Base-by-base conservation (phyloP, 148 eudicot species). In the Tetragonia tetragonoides region DNA sequence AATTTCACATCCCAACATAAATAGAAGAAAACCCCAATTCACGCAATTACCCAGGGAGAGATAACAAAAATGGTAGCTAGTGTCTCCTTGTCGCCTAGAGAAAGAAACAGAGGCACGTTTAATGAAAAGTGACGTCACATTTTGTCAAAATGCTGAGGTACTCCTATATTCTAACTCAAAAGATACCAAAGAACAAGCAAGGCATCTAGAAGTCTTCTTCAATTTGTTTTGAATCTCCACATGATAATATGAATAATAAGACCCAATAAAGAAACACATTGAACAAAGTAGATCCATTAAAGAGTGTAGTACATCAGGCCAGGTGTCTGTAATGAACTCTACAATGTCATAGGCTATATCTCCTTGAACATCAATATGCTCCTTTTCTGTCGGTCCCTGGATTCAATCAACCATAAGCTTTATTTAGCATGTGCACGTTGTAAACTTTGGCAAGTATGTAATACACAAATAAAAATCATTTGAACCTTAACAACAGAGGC, bases 281-380 rank as follows among this genome's bases (percentile, higher is more conserved):
- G n/a, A n/a, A 15, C 3, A 65, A 75, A 49, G 17, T 28, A 74
- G 68, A 62, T 47, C 70, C 28, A 63, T 10, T 14, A 46, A 79
- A 69, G 3, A 69, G 61, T 34, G 57, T 73, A 74, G 89, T 91
- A 95, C 99, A 88, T 91, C 99, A 60, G 87, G 89, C 97, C 97
- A 95, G 79, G 94, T 88, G n/a, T 93, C 96, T 34, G 99, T 93
- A 68, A 95, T 89, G 80, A 95, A 93, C 61, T 91, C 97, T 80
- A 93, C 97, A 57, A 95, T 81, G 77, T 95, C 97, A 79, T 86
- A 93, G 34, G 99, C 81, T 82, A 91, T 95, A 84, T 95, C 99
- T 85, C 99, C 97, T 90, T 95, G 97, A 77, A 95, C 97, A 82
- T 95, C 97, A 84, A 93, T 90, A 77, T 95, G 97, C 87, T 95